Evolutionary conservation across 1,284 basidiomycete genomes (phyloP), one percentile per base, ranked within the genome.

Genomic region (Malassezia sympodialis): DNA sequence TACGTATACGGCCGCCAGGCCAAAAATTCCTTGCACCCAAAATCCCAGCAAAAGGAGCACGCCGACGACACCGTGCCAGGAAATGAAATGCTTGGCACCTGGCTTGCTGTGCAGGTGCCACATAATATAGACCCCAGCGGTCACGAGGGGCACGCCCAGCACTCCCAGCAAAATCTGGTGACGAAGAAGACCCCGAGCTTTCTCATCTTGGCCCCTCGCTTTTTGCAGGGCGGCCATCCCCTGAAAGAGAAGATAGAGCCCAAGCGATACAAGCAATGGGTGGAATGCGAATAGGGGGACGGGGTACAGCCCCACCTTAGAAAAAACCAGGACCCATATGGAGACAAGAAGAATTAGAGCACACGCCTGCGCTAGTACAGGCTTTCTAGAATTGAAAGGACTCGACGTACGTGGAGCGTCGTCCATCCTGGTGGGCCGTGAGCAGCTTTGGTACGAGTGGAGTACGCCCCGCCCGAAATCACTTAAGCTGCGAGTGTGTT

Each of bases 41-140:
- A 55, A 15, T 12, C 34, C 19, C 3, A 44, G 11, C 10, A 56
- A 15, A 8, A 56, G 26, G 12, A 26, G 12, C 3, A 23, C 31
- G 30, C 53, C 53, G 3, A 56, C 30, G 5, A 40, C 27, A 3
- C 53, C 53, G 28, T 56, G 53, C 34, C 40, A 45, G 15, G 53
- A 56, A 19, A 56, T 51, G 23, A 56, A 56, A 28, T 56, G 53
- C 23, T 51, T 27, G 8, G 27, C 24, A 8, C 53, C 53, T 1
- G 53, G 53, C 12, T 28, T 26, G 3, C 11, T 8, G 17, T 56
- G 53, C 21, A 34, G 14, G 12, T 50, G 27, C 53, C 53, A 56
- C 41, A 56, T 51, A 26, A 56, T 26, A 42, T 47, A 55, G 14
- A 41, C 53, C 8, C 53, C 53, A 0, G 24, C 8, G 8, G 53